Conservation (phyloP, 495 filamentous ascomycete species). For the Tetracladium setigerum region DNA sequence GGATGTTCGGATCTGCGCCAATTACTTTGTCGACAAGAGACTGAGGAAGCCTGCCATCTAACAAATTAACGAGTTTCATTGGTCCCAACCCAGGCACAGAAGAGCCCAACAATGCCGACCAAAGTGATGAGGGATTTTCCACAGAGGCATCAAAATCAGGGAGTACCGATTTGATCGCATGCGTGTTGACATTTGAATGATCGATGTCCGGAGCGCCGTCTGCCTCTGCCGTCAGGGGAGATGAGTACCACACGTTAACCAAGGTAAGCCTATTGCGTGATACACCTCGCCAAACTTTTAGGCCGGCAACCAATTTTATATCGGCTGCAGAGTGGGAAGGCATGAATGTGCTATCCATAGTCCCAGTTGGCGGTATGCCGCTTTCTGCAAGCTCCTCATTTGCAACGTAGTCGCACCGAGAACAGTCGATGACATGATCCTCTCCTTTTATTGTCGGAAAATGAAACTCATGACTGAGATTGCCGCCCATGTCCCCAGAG, state of each 20-base stretch:
- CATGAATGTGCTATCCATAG: not conserved
- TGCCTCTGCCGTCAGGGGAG: constrained; percentile 4
- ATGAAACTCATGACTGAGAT: constrained; percentile 90
- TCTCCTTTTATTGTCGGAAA: constrained; percentile 76
- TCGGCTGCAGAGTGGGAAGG: too few species aligned
- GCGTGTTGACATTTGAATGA: constrained; percentile 55
- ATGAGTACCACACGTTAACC: constrained; percentile 60
- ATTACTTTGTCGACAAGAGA: constrained; percentile 15
- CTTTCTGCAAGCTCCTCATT: constrained; percentile 73
- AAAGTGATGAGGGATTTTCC: constrained; percentile 51
- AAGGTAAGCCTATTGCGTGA: constrained; percentile 59
- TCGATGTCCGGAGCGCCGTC: not conserved
- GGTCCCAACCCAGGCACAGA: too few species aligned
- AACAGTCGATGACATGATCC: constrained; percentile 74
- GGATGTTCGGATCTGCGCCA: constrained; percentile 1
- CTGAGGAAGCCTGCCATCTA: constrained; percentile 40
- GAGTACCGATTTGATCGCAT: constrained; percentile 63
- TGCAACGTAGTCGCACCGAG: constrained; percentile 62
- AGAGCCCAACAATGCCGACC: too few species aligned
- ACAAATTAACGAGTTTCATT: constrained; percentile 38
- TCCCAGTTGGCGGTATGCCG: constrained; percentile 9
- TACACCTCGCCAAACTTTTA: constrained; percentile 55
- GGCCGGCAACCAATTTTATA: not conserved
- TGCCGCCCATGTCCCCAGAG: constrained; percentile 93
- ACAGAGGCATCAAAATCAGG: constrained; percentile 67